Evolutionary conservation across 2,329 filamentous ascomycete genomes (phyloP), one percentile per base, ranked within the genome.

Genomic region (Delphinella strobiligena): DNA sequence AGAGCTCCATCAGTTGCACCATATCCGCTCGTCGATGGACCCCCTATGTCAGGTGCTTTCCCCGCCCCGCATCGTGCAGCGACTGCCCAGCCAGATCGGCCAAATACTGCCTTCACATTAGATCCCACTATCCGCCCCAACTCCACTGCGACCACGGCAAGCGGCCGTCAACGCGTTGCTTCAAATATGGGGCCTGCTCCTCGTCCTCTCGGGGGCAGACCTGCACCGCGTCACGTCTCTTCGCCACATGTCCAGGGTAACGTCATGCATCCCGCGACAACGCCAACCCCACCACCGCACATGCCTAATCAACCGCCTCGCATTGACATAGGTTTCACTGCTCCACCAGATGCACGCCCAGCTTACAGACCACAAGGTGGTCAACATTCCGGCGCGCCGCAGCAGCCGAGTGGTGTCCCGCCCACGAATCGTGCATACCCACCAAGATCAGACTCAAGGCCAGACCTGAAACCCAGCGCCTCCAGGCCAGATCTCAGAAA

Each of bases 21-120:
- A 1, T 87, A 87, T 50, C 82, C 82, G 0, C 69, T 78, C 36
- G 80, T 83, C 47, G 78, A 82, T 47, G 65, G 67, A 38, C 71
- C 75, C 15, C 64, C n/a, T n/a, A n/a, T n/a, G n/a, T n/a, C 70
- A 18, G 30, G 32, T 14, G 29, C 27, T n/a, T 29, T 18, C 4
- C 14, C 36, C 17, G 22, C 31, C 5, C 31, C 19, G 11, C 38
- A 39, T 32, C 69, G 71, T 4, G 61, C 70, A 18, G 65, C 68
- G 8, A 65, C 65, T 19, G 48, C 51, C 16, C 50, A 38, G 68
- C 69, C 47, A 65, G 72, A 74, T 70, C 47, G 71, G 60, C 52
- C 66, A 31, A 62, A 56, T 11, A 66, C 66, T 12, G 68, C 70
- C 4, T 74, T 73, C 55, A 67, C 66, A 34, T 61, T 73, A 44